Conservation (phyloP, 768 basidiomycete species). For the Neoboletus brunneissimus region DNA sequence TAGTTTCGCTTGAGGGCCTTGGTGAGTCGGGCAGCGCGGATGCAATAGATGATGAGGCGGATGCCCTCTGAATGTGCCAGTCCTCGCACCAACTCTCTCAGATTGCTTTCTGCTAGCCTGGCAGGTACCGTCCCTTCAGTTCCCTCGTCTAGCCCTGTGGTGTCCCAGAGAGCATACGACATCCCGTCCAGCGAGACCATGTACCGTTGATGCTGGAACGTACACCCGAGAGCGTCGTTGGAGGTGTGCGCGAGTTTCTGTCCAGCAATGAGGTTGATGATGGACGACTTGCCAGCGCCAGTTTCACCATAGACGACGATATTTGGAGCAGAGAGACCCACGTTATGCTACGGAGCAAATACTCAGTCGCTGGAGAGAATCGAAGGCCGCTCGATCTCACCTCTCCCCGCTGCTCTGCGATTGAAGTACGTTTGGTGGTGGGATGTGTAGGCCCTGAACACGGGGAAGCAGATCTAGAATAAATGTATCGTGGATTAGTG, state of each 20-base stretch:
- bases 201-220: background rate
- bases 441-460: background rate
- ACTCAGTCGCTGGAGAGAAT: background rate
- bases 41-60: background rate
- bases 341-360: background rate
- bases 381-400: background rate
- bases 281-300: conserved; percentile 5
- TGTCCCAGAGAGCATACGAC: background rate
- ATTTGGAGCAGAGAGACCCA: background rate
- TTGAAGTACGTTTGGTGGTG: background rate
- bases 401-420: background rate
- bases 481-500: background rate
- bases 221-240: conserved; percentile 2
- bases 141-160: background rate
- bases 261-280: conserved; percentile 11
- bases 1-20: background rate
- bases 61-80: background rate
- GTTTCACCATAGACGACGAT: conserved; percentile 5
- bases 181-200: background rate
- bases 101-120: background rate
- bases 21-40: background rate
- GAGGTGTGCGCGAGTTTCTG: background rate
- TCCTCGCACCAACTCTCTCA: background rate
- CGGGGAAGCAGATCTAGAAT: background rate
- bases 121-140: background rate